Evolutionary conservation across 2,329 filamentous ascomycete genomes (phyloP).

Genomic region (Thermoascus crustaceus): DNA sequence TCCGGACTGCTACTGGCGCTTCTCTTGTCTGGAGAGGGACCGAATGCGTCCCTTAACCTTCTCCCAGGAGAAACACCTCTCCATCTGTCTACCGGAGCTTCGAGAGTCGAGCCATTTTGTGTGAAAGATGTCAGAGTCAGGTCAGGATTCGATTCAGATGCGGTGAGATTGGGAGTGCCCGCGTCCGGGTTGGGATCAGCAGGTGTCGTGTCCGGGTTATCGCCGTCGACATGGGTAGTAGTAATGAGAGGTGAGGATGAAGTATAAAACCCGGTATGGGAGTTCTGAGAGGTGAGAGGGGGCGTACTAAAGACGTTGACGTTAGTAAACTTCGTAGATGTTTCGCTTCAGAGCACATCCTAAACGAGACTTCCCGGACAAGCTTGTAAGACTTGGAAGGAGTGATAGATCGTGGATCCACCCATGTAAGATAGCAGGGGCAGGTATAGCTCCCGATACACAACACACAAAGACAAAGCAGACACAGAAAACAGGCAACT

Average conservation of each 20-base stretch:
- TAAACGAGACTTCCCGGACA: not conserved
- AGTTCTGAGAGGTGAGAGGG: slow-evolving; percentile 50
- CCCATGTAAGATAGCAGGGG: too few species aligned
- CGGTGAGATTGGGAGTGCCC: slow-evolving; percentile 21
- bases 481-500: too few species aligned
- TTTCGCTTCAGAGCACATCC: not conserved
- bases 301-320: slow-evolving; percentile 31
- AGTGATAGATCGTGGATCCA: too few species aligned
- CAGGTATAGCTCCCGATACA: not conserved
- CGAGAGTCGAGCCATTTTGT: slow-evolving; percentile 21
- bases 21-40: slow-evolving; percentile 43
- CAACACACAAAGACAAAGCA: too few species aligned
- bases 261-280: slow-evolving; percentile 60
- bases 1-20: slow-evolving; percentile 43
- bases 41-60: slow-evolving; percentile 65
- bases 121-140: slow-evolving; percentile 17
- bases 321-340: too few species aligned
- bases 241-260: slow-evolving; percentile 61
- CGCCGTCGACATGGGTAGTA: slow-evolving; percentile 40
- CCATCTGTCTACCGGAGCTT: slow-evolving; percentile 34
- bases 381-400: not conserved
- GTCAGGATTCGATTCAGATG: slow-evolving; percentile 37
- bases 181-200: slow-evolving; percentile 19
- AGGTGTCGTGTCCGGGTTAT: slow-evolving; percentile 26
- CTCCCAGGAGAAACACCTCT: slow-evolving; percentile 62